Evolutionary conservation across 1,284 basidiomycete species (phyloP).

Genomic region (Tylopilus orsonianus): DNA sequence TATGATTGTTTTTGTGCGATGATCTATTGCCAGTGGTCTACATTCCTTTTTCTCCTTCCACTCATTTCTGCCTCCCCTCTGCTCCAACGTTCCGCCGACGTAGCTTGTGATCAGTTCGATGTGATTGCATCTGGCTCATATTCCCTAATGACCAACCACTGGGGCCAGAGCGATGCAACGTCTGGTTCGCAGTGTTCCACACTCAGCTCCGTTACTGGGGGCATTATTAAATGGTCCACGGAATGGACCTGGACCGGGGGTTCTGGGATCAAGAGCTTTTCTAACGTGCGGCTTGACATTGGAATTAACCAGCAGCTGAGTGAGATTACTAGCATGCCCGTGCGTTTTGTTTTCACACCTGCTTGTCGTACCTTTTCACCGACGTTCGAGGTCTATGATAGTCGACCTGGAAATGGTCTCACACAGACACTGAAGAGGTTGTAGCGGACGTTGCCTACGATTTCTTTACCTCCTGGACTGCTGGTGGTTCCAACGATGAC

Average conservation of each 20-base stretch:
- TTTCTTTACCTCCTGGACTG: slow-evolving; percentile 54
- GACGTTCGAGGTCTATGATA: slow-evolving; percentile 20
- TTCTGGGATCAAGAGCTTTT: slow-evolving; percentile 57
- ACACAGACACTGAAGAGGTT: slow-evolving; percentile 30
- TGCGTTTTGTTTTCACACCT: slow-evolving; percentile 35
- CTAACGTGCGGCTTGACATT: slow-evolving; percentile 52
- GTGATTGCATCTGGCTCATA: slow-evolving; percentile 45
- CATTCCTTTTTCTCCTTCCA: slow-evolving; percentile 24
- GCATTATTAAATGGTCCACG: slow-evolving; percentile 51
- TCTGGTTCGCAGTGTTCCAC: slow-evolving; percentile 59
- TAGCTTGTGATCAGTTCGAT: slow-evolving; percentile 53
- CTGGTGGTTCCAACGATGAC: slow-evolving; percentile 51
- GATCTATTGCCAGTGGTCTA: slow-evolving; percentile 4
- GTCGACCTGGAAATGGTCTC: slow-evolving; percentile 47
- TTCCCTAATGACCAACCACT: slow-evolving; percentile 50
- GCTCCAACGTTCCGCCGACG: slow-evolving; percentile 11
- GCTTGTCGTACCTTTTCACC: neutral
- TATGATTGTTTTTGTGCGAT: no score
- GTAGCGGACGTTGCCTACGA: slow-evolving; percentile 63
- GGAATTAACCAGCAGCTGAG: slow-evolving; percentile 56
- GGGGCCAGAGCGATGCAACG: slow-evolving; percentile 47
- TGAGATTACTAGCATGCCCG: slow-evolving; percentile 54
- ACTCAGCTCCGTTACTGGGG: slow-evolving; percentile 45
- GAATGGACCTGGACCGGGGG: slow-evolving; percentile 57
- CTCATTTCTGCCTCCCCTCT: slow-evolving; percentile 18